phyloP scores from a whole-genome alignment of 2,329 filamentous ascomycete species.

The Aspergillus melleus region DNA sequence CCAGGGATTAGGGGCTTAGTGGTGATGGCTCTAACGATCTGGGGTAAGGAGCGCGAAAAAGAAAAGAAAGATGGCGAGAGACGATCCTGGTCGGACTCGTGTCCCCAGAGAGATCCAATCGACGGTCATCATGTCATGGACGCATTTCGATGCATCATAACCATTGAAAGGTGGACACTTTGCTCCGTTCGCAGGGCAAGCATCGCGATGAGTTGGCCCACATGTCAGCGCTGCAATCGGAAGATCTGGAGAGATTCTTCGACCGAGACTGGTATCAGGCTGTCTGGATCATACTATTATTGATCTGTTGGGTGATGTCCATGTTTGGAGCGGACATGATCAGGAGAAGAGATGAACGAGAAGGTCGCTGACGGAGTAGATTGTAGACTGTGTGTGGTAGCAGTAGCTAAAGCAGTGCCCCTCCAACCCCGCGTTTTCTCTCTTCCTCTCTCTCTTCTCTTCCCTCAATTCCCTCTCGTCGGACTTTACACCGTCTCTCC shows the following conservation, averaged over 20 bases:
- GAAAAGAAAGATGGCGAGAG: neutral
- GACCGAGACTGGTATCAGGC: neutral
- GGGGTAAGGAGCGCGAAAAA: neutral
- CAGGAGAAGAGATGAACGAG: neutral
- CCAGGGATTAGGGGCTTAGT: neutral
- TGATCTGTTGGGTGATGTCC: neutral
- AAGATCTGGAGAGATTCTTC: neutral
- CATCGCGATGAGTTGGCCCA: neutral
- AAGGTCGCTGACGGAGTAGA: neutral
- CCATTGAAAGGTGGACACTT: neutral
- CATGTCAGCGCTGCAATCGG: neutral
- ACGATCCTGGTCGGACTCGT: neutral
- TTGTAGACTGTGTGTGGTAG: no score
- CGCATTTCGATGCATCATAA: neutral
- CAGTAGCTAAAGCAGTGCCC: no score
- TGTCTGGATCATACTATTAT: neutral
- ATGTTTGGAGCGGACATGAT: neutral
- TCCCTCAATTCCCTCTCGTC: neutral
- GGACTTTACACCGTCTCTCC: neutral
- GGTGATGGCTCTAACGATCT: neutral
- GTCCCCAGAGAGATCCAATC: neutral
- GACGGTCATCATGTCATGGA: neutral
- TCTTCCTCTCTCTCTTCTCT: neutral
- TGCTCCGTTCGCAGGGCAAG: neutral
- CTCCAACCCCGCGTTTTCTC: neutral